Conservation (phyloP, 192 early-diverging fungal genomes). For the Lunasporangiospora selenospora region DNA sequence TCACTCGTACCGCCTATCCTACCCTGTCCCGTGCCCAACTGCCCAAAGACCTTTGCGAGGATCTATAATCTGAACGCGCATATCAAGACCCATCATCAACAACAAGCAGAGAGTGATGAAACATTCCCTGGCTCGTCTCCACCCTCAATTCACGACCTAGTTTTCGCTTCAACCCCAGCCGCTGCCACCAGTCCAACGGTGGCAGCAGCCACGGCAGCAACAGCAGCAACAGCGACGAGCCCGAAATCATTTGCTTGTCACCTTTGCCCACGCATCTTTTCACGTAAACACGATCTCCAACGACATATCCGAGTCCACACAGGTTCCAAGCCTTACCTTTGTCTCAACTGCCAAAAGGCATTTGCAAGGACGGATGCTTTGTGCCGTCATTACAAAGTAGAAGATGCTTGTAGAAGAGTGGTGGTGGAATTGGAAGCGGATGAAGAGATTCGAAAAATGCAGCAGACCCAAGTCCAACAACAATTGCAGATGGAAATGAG, state of each 20-base stretch:
- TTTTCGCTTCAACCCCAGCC: not conserved
- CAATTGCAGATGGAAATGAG: slow-evolving; percentile 2
- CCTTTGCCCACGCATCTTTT: slow-evolving; percentile 70
- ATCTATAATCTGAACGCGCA: slow-evolving; percentile 14
- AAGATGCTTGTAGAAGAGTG: slow-evolving; percentile 52
- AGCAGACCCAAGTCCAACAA: slow-evolving; percentile 4
- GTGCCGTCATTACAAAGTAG: slow-evolving; percentile 66
- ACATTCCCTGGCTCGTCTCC: no score
- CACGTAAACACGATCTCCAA: slow-evolving; percentile 82
- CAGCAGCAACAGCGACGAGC: not conserved
- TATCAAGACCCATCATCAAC: slow-evolving; percentile 7
- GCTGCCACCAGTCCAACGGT: not conserved
- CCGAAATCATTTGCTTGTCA: slow-evolving; percentile 60
- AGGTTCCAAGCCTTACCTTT: slow-evolving; percentile 67
- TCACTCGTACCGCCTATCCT: not conserved
- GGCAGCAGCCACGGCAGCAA: not conserved
- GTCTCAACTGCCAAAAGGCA: slow-evolving; percentile 61
- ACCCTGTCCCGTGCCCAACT: slow-evolving; percentile 18
- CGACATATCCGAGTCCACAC: slow-evolving; percentile 75
- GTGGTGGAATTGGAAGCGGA: slow-evolving; percentile 45
- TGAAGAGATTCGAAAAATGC: not conserved
- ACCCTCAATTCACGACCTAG: no score
- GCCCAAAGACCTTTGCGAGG: slow-evolving; percentile 20
- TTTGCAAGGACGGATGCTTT: slow-evolving; percentile 73
- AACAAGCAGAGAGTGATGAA: no score